Conservation (phyloP, 345 rosid species). For the Boechera divaricarpa region DNA sequence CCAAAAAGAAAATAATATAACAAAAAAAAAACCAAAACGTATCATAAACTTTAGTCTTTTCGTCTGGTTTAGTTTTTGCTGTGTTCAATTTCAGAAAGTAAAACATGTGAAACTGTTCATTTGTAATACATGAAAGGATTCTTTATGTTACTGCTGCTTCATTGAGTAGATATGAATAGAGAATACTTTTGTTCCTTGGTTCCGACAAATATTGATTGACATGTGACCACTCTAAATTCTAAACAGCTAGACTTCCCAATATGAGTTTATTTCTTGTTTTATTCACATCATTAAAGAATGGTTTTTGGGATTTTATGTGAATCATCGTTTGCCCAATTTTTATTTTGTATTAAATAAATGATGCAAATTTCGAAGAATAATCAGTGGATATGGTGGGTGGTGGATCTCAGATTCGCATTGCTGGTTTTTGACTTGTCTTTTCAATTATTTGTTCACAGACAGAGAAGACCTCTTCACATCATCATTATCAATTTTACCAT, state of each 20-base stretch:
- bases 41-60: conserved; percentile 2
- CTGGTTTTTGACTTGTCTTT: conserved; percentile 27
- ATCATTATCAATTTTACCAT: not conserved
- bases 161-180: conserved; percentile 7
- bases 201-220: conserved; percentile 19
- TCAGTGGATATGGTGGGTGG: conserved; percentile 9
- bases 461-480: not conserved
- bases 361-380: not conserved
- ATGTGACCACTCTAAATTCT: conserved; percentile 1
- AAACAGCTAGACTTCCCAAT: not conserved
- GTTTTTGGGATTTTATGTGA: not conserved
- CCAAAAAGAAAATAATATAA: conserved; percentile 9
- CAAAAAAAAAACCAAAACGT: not conserved
- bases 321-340: not conserved
- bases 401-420: conserved; percentile 18
- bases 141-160: conserved; percentile 38
- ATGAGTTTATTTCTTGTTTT: not conserved
- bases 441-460: conserved; percentile 1
- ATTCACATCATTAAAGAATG: not conserved
- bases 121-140: conserved; percentile 30
- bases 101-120: conserved; percentile 26
- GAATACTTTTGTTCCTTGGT: conserved; percentile 13
- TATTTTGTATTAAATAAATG: not conserved
- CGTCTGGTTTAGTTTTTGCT: conserved; percentile 15
- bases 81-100: conserved; percentile 22